Evolutionary conservation across 2,329 filamentous ascomycete genomes (phyloP), one percentile per base, ranked within the genome.

Genomic region (Ceratocystiopsis minuta): DNA sequence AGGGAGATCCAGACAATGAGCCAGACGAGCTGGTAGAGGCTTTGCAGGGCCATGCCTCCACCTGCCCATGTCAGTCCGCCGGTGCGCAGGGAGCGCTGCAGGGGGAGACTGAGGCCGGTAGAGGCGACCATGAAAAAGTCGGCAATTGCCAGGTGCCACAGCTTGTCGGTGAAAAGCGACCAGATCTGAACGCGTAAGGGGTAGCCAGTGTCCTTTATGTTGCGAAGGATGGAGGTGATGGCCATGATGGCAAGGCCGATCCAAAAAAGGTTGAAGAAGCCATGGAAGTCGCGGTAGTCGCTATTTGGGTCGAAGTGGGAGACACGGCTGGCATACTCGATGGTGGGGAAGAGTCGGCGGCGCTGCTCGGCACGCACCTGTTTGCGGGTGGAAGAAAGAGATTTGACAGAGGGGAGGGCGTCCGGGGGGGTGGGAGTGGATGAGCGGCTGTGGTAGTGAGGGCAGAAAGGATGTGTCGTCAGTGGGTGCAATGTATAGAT

Each of bases 261-360:
- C 90, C 90, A 98, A 63, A 98, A 98, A 34, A 98, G 72, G 42
- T 90, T 84, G 63, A 95, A 98, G 70, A 98, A 98, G 55, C 90
- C 90, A 52, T 85, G 77, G 58, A 98, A 98, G 60, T 98, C 86
- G 54, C 78, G 78, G 58, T 96, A 87, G 54, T 94, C 86, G 59
- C 83, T 93, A 39, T 75, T 71, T 0, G 87, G 86, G 55, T 98
- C 90, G 57, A 98, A 94, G 62, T 98, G 88, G 16, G 88, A 96
- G 17, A 96, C 79, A 44, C 90, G 80, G 46, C 81, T 79, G 35
- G 83, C 74, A 62, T 88, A 98, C 54, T 94, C 83, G 55, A 93
- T 86, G 17, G 83, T 90, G 17, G 92, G 88, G 57, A 96, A 98
- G 50, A 95, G 68, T 51, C 87, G 80, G 44, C 79, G 79, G 49